Conservation (phyloP, 768 basidiomycete genomes). For the Xerocomus potaroensis region DNA sequence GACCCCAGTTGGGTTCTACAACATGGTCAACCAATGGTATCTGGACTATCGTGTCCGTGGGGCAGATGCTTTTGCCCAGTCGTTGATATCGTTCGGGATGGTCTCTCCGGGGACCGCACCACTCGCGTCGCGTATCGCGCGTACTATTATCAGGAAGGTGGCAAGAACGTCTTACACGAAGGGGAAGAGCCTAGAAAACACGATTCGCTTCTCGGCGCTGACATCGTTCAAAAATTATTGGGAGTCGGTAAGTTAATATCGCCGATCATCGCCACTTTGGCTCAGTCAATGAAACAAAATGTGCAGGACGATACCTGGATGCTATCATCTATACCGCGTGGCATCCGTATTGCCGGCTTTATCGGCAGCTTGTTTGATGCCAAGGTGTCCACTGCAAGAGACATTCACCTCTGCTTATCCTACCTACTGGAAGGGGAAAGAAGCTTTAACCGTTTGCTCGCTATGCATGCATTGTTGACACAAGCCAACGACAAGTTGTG, state of each 20-base stretch:
- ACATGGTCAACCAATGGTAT: slow-evolving; percentile 17
- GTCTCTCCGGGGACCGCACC: slow-evolving; percentile 8
- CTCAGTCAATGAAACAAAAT: background rate
- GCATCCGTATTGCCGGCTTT: slow-evolving; percentile 30
- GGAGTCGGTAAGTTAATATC: slow-evolving; percentile 11
- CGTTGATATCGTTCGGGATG: slow-evolving; percentile 13
- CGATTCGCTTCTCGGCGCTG: slow-evolving; percentile 13
- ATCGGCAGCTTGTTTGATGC: slow-evolving; percentile 30
- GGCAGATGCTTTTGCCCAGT: slow-evolving; percentile 10
- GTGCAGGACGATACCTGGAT: slow-evolving; percentile 16
- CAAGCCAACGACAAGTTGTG: slow-evolving; percentile 33
- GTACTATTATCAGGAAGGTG: slow-evolving; percentile 4
- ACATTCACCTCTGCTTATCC: slow-evolving; percentile 29
- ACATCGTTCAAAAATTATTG: slow-evolving; percentile 14
- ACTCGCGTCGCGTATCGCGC: slow-evolving; percentile 18
- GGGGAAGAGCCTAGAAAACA: slow-evolving; percentile 7
- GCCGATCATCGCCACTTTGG: background rate
- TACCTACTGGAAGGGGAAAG: slow-evolving; percentile 19
- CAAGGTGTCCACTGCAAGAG: slow-evolving; percentile 21
- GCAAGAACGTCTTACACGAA: slow-evolving; percentile 7
- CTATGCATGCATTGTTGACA: slow-evolving; percentile 33
- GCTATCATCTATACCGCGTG: slow-evolving; percentile 10
- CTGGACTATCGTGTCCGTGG: slow-evolving; percentile 20
- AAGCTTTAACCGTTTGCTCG: slow-evolving; percentile 28
- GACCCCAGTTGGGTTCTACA: slow-evolving; percentile 9